Evolutionary conservation across 2,329 filamentous ascomycete genomes (phyloP).

Genomic region (Aspergillus fijiensis): DNA sequence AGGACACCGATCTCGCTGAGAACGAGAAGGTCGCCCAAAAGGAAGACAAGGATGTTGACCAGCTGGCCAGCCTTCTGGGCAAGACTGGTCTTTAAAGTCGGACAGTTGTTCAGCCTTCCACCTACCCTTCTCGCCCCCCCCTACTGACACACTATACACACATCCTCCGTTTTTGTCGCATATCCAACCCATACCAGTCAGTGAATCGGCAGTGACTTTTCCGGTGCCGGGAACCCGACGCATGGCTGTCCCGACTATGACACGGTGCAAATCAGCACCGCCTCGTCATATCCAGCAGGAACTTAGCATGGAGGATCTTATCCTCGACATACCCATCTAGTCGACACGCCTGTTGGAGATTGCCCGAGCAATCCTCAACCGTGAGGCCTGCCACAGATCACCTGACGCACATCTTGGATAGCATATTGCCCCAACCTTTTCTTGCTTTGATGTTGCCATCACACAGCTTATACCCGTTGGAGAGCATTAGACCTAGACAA

Average conservation of each 20-base stretch:
- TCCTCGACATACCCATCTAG: background rate
- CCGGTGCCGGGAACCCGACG: constrained; percentile 1
- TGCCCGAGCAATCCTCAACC: background rate
- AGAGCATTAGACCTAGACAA: background rate
- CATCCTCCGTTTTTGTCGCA: constrained; percentile 1
- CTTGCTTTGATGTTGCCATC: background rate
- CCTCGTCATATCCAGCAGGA: background rate
- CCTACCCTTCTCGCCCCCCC: background rate
- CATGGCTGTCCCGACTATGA: constrained; percentile 1
- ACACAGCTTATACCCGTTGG: background rate
- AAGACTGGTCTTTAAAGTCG: constrained; percentile 57
- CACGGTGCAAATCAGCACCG: background rate
- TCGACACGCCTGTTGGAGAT: background rate
- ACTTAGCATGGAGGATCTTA: background rate
- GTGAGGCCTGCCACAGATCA: background rate
- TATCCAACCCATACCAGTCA: background rate
- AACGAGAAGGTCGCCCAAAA: constrained; percentile 68
- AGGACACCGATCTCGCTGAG: constrained; percentile 57
- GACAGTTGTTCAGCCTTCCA: background rate
- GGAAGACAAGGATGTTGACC: constrained; percentile 77
- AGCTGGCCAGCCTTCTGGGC: constrained; percentile 70
- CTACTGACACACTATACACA: background rate
- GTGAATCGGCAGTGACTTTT: constrained; percentile 4
- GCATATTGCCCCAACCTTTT: background rate
- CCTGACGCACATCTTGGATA: background rate